phyloP scores from a whole-genome alignment of 495 filamentous ascomycete species.

The Geopyxis carbonaria region DNA sequence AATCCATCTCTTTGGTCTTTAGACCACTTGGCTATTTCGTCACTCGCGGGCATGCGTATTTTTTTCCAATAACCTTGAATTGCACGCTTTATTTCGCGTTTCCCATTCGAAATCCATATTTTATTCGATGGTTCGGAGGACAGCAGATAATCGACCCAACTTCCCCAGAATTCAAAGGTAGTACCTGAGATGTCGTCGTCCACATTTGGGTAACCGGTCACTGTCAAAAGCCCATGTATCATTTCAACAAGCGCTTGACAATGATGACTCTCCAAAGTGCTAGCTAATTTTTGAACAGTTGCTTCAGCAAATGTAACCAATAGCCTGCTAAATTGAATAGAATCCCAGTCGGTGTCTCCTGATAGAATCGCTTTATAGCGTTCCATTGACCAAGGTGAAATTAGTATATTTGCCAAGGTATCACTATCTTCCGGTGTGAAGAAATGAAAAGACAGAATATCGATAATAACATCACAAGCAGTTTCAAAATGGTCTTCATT shows the following conservation, averaged over 20 bases:
- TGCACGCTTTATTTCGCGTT: conserved; percentile 34
- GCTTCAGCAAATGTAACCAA: conserved; percentile 53
- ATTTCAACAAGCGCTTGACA: conserved; percentile 30
- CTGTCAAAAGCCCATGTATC: conserved; percentile 46
- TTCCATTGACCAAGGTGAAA: conserved; percentile 36
- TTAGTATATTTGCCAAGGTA: conserved; percentile 38
- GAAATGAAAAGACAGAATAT: conserved; percentile 43
- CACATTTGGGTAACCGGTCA: conserved; percentile 53
- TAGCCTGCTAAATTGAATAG: conserved; percentile 49
- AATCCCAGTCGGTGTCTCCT: conserved; percentile 46
- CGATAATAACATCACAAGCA: conserved; percentile 46
- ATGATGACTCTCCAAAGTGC: conserved; percentile 21
- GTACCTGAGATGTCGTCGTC: conserved; percentile 63
- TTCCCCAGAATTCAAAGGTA: conserved; percentile 72
- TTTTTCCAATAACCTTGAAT: conserved; percentile 45
- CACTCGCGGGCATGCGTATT: conserved; percentile 39
- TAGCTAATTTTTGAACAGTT: conserved; percentile 34
- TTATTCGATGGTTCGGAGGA: conserved; percentile 21
- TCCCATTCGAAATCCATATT: conserved; percentile 29
- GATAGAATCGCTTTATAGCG: conserved; percentile 37
- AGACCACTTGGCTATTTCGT: conserved; percentile 40
- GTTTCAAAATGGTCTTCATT: conserved; percentile 37
- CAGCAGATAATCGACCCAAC: conserved; percentile 42
- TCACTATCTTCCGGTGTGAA: conserved; percentile 38
- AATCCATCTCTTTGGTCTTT: conserved; percentile 56